Percentiles rank a stretch among this genome's conserved stretches.
Conservation (phyloP, 345 rosid genomes). For the Melaleuca quinquenervia region DNA sequence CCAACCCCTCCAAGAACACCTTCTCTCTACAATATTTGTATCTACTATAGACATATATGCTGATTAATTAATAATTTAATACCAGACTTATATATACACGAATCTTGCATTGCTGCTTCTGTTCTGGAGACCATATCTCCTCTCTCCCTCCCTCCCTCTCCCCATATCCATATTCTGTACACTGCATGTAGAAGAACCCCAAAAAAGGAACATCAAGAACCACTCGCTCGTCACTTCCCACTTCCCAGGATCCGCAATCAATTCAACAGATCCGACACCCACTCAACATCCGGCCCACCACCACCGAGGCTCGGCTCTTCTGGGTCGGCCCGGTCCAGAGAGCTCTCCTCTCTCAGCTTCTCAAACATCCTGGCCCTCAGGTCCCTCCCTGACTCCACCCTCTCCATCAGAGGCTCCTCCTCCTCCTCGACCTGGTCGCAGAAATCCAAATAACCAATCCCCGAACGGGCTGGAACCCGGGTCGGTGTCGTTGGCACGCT, state of each 20-base stretch:
- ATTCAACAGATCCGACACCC: slow-evolving; percentile 70
- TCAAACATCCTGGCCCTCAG: slow-evolving; percentile 57
- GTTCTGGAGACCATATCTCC: neutral
- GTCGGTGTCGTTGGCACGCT: slow-evolving; percentile 59
- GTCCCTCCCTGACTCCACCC: slow-evolving; percentile 77
- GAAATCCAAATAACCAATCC: slow-evolving; percentile 24
- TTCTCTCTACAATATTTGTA: neutral
- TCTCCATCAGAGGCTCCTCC: slow-evolving; percentile 68
- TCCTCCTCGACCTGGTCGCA: slow-evolving; percentile 33
- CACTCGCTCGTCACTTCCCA: neutral
- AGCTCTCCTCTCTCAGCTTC: slow-evolving; percentile 62
- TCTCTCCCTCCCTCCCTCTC: neutral
- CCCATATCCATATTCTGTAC: neutral
- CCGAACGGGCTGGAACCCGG: slow-evolving; percentile 9
- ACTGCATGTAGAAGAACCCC: neutral
- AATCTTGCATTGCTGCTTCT: neutral
- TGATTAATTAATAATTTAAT: neutral
- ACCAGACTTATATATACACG: neutral
- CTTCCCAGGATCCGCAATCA: slow-evolving; percentile 3
- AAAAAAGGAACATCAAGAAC: neutral
- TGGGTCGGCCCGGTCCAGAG: slow-evolving; percentile 23
- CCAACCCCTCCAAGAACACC: neutral
- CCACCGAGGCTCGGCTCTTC: neutral
- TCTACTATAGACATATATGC: neutral
- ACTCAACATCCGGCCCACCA: slow-evolving; percentile 53